Evolutionary conservation across 2,329 filamentous ascomycete genomes (phyloP), one percentile per base, ranked within the genome.

Genomic region (Penicillium capsulatum): DNA sequence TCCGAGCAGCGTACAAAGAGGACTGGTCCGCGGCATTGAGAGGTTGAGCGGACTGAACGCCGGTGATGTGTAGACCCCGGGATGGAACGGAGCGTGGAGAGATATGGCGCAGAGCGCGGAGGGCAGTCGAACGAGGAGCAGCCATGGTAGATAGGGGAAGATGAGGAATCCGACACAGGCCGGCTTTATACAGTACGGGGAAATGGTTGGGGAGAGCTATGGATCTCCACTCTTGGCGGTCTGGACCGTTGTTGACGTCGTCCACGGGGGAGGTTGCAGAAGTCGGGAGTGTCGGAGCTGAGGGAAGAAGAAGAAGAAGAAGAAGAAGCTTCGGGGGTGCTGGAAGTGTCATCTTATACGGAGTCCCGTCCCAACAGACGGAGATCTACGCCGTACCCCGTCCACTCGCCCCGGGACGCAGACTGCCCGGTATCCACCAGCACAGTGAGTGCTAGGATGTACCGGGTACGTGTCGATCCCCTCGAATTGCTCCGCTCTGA

Each of bases 31-130:
- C 58, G 54, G 72, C 54, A 61, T 68, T 63, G 69, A 65, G 54
- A 59, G 69, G 49, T 65, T 76, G 55, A 45, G 73, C 78, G 35
- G 76, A 77, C 17, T 77, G 69, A 27, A 74, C 73, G 38, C 77
- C 77, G 24, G 79, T 81, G 67, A 81, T 79, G 64, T 77, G 75
- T 34, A 81, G 70, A 40, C 63, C 60, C 50, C 79, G 77, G 51
- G 66, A 67, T 42, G 61, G 44, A 16, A 60, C 53, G 7, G 51
- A 52, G 38, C 57, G 54, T 34, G 66, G 60, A 4, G 66, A 65
- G 15, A 72, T 61, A 47, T 63, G 54, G 50, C 68, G 67, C 24
- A 72, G 57, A 44, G 66, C 68, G 46, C 68, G 69, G 38, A 72
- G 53, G 10, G 69, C 71, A 20, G 63, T 61, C 29, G 68, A 67